Evolutionary conservation across 2,329 filamentous ascomycete genomes (phyloP).

Genomic region (Xylariaceae sp.): DNA sequence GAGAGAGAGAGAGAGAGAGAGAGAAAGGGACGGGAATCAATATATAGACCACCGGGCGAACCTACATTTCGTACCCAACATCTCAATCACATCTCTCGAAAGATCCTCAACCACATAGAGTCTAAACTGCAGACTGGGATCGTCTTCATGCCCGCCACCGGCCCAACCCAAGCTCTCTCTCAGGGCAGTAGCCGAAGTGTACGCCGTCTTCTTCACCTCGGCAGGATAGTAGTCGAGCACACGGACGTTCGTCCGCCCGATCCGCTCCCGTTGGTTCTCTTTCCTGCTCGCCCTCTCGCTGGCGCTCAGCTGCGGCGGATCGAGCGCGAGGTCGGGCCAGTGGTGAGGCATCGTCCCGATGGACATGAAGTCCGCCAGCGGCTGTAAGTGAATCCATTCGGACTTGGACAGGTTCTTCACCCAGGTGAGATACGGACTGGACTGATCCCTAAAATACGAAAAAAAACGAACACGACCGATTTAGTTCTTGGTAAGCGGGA

Average conservation of each 20-base stretch:
- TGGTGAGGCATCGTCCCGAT: conserved; percentile 19
- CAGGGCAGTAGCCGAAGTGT: conserved; percentile 1
- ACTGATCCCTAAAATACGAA: background rate
- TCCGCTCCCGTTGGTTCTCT: conserved; percentile 3
- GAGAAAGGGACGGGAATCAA: background rate
- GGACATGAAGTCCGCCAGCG: conserved; percentile 21
- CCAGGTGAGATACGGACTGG: conserved; percentile 10
- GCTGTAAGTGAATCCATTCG: conserved; percentile 17
- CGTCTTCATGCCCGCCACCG: background rate
- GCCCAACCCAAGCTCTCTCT: background rate
- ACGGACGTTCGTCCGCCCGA: conserved; percentile 14
- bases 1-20: too few relatives aligned
- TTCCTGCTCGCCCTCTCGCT: background rate
- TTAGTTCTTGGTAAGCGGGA: background rate
- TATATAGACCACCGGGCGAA: background rate
- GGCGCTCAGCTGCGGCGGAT: background rate
- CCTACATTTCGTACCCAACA: conserved; percentile 17
- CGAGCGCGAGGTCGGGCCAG: conserved; percentile 11
- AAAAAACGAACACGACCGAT: too few relatives aligned
- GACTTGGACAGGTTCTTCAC: conserved; percentile 13
- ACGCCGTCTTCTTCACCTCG: conserved; percentile 3
- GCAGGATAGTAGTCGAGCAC: conserved; percentile 13
- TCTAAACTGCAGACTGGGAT: conserved; percentile 8
- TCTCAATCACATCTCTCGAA: conserved; percentile 21
- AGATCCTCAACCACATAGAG: conserved; percentile 22